Evolutionary conservation across 495 filamentous ascomycete species (phyloP).

Genomic region (Penicillium angulare): DNA sequence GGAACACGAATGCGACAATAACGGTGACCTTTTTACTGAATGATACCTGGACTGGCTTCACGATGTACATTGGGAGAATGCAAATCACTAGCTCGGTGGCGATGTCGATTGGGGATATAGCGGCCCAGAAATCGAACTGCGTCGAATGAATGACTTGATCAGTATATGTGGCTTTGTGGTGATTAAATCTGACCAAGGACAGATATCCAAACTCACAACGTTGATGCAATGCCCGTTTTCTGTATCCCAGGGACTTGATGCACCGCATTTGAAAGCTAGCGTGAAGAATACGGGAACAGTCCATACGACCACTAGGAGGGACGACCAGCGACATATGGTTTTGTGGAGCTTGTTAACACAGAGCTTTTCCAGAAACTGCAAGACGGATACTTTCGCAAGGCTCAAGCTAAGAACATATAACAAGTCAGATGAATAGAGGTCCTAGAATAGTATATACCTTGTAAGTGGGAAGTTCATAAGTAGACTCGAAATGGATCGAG

Average conservation of each 20-base stretch:
- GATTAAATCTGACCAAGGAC: no score
- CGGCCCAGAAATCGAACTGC: constrained; percentile 2
- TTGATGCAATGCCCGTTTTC: not conserved
- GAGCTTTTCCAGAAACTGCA: constrained; percentile 7
- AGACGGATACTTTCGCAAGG: constrained; percentile 8
- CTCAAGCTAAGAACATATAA: not conserved
- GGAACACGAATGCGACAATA: constrained; percentile 30
- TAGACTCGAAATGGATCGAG: not conserved
- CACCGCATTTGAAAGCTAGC: not conserved
- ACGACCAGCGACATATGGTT: not conserved
- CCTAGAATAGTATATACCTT: not conserved
- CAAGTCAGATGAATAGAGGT: not conserved
- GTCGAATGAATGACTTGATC: not conserved
- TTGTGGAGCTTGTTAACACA: constrained; percentile 8
- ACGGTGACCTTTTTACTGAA: constrained; percentile 29
- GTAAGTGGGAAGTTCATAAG: not conserved
- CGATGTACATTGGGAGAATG: constrained; percentile 26
- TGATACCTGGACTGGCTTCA: constrained; percentile 26
- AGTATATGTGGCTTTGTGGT: not conserved
- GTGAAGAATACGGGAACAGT: not conserved
- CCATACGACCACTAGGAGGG: not conserved
- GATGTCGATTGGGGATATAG: constrained; percentile 9
- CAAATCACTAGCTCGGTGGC: constrained; percentile 6
- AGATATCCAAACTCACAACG: not conserved
- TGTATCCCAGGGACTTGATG: not conserved